Percentiles rank a stretch among this genome's conserved stretches.
phyloP scores from a whole-genome alignment of 164 flowering plant genomes.

The Vitis rotundifolia region DNA sequence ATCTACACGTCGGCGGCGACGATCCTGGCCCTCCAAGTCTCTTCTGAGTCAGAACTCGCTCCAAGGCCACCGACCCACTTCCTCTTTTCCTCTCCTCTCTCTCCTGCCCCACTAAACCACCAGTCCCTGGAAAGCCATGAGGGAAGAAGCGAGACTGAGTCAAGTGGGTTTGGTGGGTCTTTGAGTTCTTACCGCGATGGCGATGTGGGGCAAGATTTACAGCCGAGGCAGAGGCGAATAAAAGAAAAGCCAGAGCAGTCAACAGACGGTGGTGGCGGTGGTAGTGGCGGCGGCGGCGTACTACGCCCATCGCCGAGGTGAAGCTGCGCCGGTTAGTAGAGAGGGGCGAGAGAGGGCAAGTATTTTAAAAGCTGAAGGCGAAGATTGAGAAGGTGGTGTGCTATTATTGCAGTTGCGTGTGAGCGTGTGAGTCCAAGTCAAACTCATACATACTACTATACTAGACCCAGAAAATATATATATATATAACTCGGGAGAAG shows the following conservation, averaged over 20 bases:
- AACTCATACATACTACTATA: conserved; percentile 19
- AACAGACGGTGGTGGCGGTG: conserved; percentile 14
- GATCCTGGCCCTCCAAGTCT: conserved; percentile 68
- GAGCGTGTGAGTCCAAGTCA: conserved; percentile 46
- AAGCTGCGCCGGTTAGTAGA: conserved; percentile 20
- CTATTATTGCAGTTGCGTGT: conserved; percentile 18
- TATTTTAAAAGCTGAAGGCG: not conserved
- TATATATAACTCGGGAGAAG: not conserved
- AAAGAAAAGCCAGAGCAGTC: conserved; percentile 32
- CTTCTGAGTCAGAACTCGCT: conserved; percentile 34
- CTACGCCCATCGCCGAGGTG: conserved; percentile 36
- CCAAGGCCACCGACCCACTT: conserved; percentile 7
- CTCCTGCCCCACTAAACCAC: not conserved
- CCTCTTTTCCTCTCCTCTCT: conserved; percentile 2
- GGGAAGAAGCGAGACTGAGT: not conserved
- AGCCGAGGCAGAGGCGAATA: conserved; percentile 30
- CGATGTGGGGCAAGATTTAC: no score
- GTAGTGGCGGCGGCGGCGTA: conserved; percentile 27
- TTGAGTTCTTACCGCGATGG: not conserved
- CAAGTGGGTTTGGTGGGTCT: not conserved
- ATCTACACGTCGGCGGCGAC: conserved; percentile 77
- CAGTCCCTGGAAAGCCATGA: no score
- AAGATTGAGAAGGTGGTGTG: not conserved
- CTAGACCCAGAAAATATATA: no score
- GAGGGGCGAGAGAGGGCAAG: conserved; percentile 8